Base-by-base conservation (phyloP, 345 rosid genomes). In the Hibiscus trionum region DNA sequence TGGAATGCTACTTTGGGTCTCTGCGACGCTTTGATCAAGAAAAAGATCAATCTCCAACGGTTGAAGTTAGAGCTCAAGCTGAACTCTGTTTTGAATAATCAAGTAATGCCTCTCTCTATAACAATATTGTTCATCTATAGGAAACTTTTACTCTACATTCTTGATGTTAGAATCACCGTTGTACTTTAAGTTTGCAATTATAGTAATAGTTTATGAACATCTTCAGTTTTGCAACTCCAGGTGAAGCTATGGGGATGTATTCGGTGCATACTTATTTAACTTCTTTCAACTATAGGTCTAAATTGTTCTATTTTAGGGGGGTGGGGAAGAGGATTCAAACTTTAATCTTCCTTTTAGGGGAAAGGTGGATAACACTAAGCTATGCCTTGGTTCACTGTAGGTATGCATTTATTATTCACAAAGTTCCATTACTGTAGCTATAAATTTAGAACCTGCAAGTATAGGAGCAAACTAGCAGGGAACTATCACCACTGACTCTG, bases 21-120 rank as follows among this genome's bases (percentile, higher is more conserved):
- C 72, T 83, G 91, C 85, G 91, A 87, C 77, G 84, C 87, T 61
- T 88, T 96, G 64, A 82, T 81, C 60, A 80, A 81, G 77, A 90
- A 91, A 82, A 86, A 87, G 79, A 84, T 83, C 75, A 75, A 76
- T 79, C 83, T 96, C 60, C 93, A 89, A 74, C 89, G 81, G 84
- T 81, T 86, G 79, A 84, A 78, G 80, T 84, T 86, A 78, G 91
- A 88, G 85, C 85, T 93, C 61, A 91, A 88, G 86, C 86, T 96
- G 76, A 86, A 78, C 79, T 77, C 86, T n/a, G 73, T 93, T 77
- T 72, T 96, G 77, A 85, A 79, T 73, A 72, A 79, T 69, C 99
- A 96, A 76, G 99, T 93, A 85, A 72, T 50, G 66, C 76, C 71
- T 78, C 76, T 78, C 68, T 68, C 74, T 46, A 31, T 70, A 58